A percentile compares a stretch with the other conserved stretches of the same genome.
phyloP scores from a whole-genome alignment of 83 land plant genomes.

The Picea abies region DNA sequence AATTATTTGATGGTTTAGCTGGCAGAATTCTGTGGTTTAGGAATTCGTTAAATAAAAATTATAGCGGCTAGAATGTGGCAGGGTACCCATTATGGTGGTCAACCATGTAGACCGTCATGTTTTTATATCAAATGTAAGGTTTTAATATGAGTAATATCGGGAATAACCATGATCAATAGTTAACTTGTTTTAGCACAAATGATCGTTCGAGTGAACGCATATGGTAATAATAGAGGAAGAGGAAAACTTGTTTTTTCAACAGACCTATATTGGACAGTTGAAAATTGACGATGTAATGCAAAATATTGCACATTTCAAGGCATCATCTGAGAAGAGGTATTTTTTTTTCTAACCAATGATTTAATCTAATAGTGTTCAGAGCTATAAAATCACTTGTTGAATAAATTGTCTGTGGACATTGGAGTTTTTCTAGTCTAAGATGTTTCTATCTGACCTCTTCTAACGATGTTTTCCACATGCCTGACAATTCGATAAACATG shows the following conservation, averaged over 20 bases:
- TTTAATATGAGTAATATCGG: too few relatives aligned
- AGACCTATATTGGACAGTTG: constrained; percentile 70
- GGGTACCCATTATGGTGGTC: too few relatives aligned
- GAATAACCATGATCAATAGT: too few relatives aligned
- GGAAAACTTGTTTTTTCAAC: constrained; percentile 85
- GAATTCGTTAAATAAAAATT: too few relatives aligned
- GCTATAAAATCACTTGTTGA: not conserved
- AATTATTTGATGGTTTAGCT: too few relatives aligned
- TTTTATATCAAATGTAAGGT: too few relatives aligned
- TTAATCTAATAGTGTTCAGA: not conserved
- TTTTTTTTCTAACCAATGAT: not conserved
- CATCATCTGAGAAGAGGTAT: constrained; percentile 63
- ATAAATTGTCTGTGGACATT: not conserved
- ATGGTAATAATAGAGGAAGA: constrained; percentile 49
- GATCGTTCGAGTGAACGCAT: too few relatives aligned
- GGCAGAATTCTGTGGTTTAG: too few relatives aligned
- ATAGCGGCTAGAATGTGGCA: too few relatives aligned
- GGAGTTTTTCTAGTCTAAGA: not conserved
- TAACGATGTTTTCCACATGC: not conserved
- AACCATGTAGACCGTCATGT: too few relatives aligned
- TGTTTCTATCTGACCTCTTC: not conserved
- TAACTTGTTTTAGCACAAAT: too few relatives aligned
- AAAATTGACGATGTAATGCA: constrained; percentile 73
- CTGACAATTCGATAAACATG: not conserved
- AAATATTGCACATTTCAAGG: constrained; percentile 80